Evolutionary conservation across 768 basidiomycete genomes (phyloP).

Genomic region (Boletus huronensis): DNA sequence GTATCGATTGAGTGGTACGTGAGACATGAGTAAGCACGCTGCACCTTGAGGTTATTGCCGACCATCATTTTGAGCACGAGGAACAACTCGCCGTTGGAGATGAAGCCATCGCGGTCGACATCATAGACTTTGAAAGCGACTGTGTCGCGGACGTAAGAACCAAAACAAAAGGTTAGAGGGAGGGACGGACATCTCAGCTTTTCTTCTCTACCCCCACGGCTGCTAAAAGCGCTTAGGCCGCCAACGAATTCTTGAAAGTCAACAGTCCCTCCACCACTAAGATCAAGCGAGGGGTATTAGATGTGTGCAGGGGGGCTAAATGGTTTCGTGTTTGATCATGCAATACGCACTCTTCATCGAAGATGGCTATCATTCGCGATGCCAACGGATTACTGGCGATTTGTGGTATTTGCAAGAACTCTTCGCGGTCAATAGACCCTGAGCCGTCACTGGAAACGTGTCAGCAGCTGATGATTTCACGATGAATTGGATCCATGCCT

Average conservation of each 20-base stretch:
- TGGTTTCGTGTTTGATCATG: conserved; percentile 1
- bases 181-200: conserved; percentile 81
- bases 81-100: conserved; percentile 98
- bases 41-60: conserved; percentile 94
- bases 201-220: conserved; percentile 94
- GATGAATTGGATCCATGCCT: conserved; percentile 45
- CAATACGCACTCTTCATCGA: conserved; percentile 90
- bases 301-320: background rate
- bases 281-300: background rate
- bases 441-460: conserved; percentile 73
- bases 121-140: conserved; percentile 99
- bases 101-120: conserved; percentile 95
- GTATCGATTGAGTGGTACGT: background rate
- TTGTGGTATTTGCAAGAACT: conserved; percentile 98
- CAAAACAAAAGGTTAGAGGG: background rate
- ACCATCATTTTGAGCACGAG: conserved; percentile 99
- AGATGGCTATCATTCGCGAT: conserved; percentile 98
- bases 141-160: conserved; percentile 32
- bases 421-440: conserved; percentile 97
- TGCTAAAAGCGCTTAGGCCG: conserved; percentile 95
- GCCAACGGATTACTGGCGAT: conserved; percentile 97
- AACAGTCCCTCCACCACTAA: conserved; percentile 94
- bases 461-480: background rate
- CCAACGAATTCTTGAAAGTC: conserved; percentile 99
- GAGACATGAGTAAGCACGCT: conserved; percentile 3